Evolutionary conservation across 129 eudicot genomes (phyloP).

Genomic region (Gnaphalium uliginosum): DNA sequence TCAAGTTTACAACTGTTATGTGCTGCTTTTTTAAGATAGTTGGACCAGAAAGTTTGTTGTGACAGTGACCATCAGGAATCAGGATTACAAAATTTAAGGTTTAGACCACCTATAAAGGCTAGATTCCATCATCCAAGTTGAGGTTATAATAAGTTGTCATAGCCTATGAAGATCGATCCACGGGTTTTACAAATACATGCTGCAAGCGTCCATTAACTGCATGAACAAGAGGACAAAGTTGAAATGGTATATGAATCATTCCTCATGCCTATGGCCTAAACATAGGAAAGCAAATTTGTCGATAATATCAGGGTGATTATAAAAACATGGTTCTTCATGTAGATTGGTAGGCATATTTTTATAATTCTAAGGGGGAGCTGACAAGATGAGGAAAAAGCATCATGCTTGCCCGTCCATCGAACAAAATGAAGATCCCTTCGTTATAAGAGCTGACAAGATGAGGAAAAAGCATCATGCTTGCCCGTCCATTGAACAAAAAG

Average conservation of each 20-base stretch:
- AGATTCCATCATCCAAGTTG: slow-evolving; percentile 24
- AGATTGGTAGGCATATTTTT: slow-evolving; percentile 22
- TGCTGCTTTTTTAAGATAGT: background rate
- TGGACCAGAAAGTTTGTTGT: slow-evolving; percentile 20
- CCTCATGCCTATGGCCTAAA: slow-evolving; percentile 29
- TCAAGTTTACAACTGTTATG: background rate
- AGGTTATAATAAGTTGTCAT: slow-evolving; percentile 18
- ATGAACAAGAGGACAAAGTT: slow-evolving; percentile 40
- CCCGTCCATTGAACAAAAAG: slow-evolving; percentile 11
- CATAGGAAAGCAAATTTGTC: background rate
- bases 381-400: slow-evolving; percentile 10
- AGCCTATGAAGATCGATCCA: slow-evolving; percentile 31
- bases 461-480: slow-evolving; percentile 20
- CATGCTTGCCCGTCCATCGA: slow-evolving; percentile 17
- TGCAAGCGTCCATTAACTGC: slow-evolving; percentile 31
- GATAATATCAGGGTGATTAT: slow-evolving; percentile 6
- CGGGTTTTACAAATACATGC: slow-evolving; percentile 3
- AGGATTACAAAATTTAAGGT: slow-evolving; percentile 7
- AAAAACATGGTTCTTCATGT: slow-evolving; percentile 14
- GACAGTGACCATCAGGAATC: slow-evolving; percentile 12
- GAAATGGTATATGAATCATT: slow-evolving; percentile 34
- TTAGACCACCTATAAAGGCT: slow-evolving; percentile 21
- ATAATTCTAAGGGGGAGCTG: slow-evolving; percentile 20
- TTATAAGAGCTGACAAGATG: slow-evolving; percentile 3
- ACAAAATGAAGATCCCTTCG: slow-evolving; percentile 14